Percentiles rank a stretch among this genome's conserved stretches.
These are phyloP conservation scores for Dendrocalamus latiflorus DNA, from an alignment of 202 grass and related monocot species.

Conservation along the genomic window DNA sequence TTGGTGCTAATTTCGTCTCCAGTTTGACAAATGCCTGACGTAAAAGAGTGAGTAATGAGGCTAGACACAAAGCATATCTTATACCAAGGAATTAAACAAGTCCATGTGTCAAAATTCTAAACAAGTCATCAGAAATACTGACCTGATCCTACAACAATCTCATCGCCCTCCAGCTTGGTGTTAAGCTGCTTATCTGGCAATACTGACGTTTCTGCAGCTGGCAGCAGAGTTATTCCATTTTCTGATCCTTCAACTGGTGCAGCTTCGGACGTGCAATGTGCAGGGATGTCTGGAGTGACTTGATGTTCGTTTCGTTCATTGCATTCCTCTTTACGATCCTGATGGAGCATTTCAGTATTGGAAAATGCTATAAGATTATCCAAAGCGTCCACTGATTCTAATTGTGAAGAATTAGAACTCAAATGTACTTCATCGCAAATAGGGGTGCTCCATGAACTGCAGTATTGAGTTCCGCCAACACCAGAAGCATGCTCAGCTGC, in stretches of 20 bases:
- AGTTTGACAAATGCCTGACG: neutral
- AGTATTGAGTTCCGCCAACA: neutral
- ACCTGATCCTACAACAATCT: neutral
- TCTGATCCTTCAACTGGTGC: neutral
- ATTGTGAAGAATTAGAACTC: neutral
- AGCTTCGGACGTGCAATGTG: neutral
- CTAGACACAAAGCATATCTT: neutral
- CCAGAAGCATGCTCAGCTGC: conserved; percentile 10
- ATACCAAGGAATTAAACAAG: neutral
- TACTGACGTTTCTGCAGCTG: neutral
- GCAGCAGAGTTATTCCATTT: neutral
- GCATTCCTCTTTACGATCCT: conserved; percentile 1
- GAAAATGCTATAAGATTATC: neutral
- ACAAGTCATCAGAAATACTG: neutral
- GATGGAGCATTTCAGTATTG: neutral
- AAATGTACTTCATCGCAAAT: neutral
- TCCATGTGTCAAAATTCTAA: neutral
- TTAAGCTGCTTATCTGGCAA: neutral
- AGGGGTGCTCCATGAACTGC: neutral
- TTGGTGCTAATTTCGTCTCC: neutral
- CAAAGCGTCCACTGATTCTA: neutral
- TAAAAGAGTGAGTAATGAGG: neutral
- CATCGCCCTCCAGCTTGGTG: neutral
- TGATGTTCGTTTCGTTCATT: neutral
- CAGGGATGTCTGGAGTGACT: neutral